Evolutionary conservation across 164 flowering plant genomes (phyloP).

Genomic region (Platanus orientalis): DNA sequence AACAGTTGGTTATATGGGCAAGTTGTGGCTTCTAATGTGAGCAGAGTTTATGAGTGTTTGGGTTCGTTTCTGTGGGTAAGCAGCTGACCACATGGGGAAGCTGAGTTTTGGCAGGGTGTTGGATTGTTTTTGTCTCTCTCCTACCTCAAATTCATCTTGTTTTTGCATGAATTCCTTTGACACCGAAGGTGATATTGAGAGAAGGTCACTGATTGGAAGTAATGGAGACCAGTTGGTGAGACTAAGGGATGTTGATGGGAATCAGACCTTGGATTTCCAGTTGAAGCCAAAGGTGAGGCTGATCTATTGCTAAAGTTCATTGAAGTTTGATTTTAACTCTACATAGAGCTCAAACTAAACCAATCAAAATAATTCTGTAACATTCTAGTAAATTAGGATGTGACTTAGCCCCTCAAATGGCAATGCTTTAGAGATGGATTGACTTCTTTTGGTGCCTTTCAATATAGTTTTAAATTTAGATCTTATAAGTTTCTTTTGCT

Average conservation of each 20-base stretch:
- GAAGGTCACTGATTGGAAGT: conserved; percentile 35
- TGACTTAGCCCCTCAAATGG: background rate
- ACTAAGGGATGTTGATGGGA: conserved; percentile 52
- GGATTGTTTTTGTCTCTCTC: conserved; percentile 45
- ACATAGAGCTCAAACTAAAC: too few species aligned
- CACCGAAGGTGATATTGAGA: conserved; percentile 31
- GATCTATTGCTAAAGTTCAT: background rate
- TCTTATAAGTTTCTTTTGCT: background rate
- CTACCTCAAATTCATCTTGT: conserved; percentile 47
- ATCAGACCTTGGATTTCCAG: conserved; percentile 70
- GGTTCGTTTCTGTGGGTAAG: conserved; percentile 2
- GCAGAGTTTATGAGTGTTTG: background rate
- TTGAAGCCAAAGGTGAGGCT: conserved; percentile 62
- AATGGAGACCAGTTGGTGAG: conserved; percentile 28
- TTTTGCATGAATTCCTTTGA: conserved; percentile 49
- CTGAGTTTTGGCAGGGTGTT: conserved; percentile 53
- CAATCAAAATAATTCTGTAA: too few species aligned
- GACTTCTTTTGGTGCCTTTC: background rate
- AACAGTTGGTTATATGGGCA: too few species aligned
- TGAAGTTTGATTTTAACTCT: too few species aligned
- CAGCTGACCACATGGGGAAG: conserved; percentile 41
- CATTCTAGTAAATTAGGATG: too few species aligned
- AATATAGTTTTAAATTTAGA: background rate
- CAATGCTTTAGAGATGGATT: background rate
- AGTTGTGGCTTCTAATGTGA: conserved; percentile 13